Evolutionary conservation across 306 rosid genomes (phyloP).

Genomic region (Datisca glomerata): DNA sequence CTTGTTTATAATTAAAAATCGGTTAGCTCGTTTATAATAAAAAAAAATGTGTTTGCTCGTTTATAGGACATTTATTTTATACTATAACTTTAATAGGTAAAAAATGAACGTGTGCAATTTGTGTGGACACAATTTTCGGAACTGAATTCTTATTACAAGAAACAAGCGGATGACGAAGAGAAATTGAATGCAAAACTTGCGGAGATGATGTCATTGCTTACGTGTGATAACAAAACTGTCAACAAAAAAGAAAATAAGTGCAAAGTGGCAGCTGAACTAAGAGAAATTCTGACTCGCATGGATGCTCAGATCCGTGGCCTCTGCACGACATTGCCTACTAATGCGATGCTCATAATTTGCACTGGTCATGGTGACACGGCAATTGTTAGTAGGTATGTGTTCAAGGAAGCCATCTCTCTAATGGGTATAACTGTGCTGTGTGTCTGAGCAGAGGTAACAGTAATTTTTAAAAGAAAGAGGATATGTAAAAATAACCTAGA

Average conservation of each 20-base stretch:
- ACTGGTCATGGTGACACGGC: constrained; percentile 96
- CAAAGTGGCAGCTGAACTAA: constrained; percentile 39
- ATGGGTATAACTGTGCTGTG: too few relatives aligned
- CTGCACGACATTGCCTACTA: constrained; percentile 45
- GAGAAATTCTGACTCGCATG: constrained; percentile 58
- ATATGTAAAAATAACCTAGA: too few relatives aligned
- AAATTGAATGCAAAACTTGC: constrained; percentile 61
- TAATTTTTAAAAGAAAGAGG: too few relatives aligned
- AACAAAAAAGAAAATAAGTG: constrained; percentile 36
- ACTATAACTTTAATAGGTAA: constrained; percentile 46
- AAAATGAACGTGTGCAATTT: constrained; percentile 72
- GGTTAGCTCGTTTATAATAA: too few relatives aligned
- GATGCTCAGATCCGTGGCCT: constrained; percentile 54
- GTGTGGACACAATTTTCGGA: constrained; percentile 94
- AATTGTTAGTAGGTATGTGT: constrained; percentile 65
- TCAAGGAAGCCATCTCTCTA: background rate
- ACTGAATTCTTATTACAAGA: constrained; percentile 54
- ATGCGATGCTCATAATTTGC: constrained; percentile 81
- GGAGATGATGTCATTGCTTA: constrained; percentile 67
- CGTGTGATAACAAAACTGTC: constrained; percentile 39
- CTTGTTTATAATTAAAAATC: too few relatives aligned
- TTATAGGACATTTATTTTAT: too few relatives aligned
- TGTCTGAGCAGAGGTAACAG: background rate
- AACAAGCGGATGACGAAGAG: constrained; percentile 65
- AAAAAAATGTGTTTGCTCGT: constrained; percentile 10